phyloP scores from a whole-genome alignment of 2,329 filamentous ascomycete genomes.

The Diaporthe australafricana region DNA sequence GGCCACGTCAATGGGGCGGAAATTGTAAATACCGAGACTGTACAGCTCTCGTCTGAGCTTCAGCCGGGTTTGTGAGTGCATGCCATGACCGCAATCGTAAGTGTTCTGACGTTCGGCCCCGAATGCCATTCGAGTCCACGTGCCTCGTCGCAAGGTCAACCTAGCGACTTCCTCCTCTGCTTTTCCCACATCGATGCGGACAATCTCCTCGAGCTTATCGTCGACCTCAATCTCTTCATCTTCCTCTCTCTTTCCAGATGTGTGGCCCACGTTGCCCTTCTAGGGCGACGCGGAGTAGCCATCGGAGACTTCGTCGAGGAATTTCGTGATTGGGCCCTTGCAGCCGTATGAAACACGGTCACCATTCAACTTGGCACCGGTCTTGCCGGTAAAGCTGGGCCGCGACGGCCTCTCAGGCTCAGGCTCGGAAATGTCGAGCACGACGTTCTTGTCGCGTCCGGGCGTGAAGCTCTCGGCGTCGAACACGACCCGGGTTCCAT shows the following conservation, averaged over 20 bases:
- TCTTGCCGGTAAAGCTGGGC: too few relatives aligned
- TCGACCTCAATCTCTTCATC: not conserved
- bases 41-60: not conserved
- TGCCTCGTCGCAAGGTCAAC: too few relatives aligned
- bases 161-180: not conserved
- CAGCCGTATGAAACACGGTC: too few relatives aligned
- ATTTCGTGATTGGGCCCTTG: not conserved
- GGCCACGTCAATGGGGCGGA: not conserved
- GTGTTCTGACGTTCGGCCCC: too few relatives aligned
- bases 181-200: not conserved
- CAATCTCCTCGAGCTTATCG: not conserved
- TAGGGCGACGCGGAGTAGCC: conserved; percentile 17
- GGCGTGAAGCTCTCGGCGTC: too few relatives aligned
- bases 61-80: not conserved
- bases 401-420: too few relatives aligned
- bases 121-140: too few relatives aligned
- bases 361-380: too few relatives aligned
- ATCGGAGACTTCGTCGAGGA: not conserved
- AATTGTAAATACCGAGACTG: not conserved
- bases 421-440: too few relatives aligned
- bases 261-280: conserved; percentile 2
- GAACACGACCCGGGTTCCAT: not conserved
- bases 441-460: too few relatives aligned
- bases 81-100: too few relatives aligned
- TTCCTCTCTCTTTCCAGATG: not conserved